These are phyloP conservation scores for Aspergillaceae sp. DNA, from an alignment of 2,329 filamentous ascomycete species.

Conservation along the genomic window DNA sequence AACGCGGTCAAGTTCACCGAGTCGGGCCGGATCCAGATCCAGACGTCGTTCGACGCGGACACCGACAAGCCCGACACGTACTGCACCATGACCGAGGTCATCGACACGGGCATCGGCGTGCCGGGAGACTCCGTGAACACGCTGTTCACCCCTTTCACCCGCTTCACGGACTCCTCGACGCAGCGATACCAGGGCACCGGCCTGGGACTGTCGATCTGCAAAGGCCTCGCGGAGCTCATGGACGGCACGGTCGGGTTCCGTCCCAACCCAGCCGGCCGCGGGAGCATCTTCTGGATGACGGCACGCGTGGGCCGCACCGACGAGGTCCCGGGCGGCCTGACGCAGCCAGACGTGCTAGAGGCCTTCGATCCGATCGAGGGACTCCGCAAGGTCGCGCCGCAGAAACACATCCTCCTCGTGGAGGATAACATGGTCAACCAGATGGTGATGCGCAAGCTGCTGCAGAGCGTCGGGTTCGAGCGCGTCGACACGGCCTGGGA, in stretches of 20 bases:
- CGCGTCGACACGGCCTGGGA: constrained; percentile 37
- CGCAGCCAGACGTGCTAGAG: not conserved
- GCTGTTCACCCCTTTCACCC: constrained; percentile 50
- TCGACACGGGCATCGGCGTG: constrained; percentile 49
- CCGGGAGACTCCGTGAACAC: constrained; percentile 36
- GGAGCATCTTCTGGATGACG: constrained; percentile 48
- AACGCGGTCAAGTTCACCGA: constrained; percentile 58
- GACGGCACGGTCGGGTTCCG: constrained; percentile 44
- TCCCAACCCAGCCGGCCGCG: constrained; percentile 37
- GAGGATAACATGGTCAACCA: constrained; percentile 39
- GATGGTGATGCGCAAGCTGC: constrained; percentile 32
- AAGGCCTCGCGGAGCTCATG: constrained; percentile 49
- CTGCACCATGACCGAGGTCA: constrained; percentile 44
- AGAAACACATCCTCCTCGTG: constrained; percentile 34
- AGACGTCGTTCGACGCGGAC: constrained; percentile 33
- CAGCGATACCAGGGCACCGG: constrained; percentile 50
- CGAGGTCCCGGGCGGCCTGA: constrained; percentile 15
- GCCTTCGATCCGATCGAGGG: constrained; percentile 16
- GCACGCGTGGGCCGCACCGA: constrained; percentile 34
- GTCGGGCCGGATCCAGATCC: constrained; percentile 43
- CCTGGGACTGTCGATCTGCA: constrained; percentile 50
- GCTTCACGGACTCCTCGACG: constrained; percentile 46
- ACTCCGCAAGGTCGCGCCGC: constrained; percentile 30
- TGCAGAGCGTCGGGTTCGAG: constrained; percentile 34
- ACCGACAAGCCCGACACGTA: constrained; percentile 33